Evolutionary conservation across 1,284 basidiomycete genomes (phyloP).

Genomic region (Ustilago vetiveriae): DNA sequence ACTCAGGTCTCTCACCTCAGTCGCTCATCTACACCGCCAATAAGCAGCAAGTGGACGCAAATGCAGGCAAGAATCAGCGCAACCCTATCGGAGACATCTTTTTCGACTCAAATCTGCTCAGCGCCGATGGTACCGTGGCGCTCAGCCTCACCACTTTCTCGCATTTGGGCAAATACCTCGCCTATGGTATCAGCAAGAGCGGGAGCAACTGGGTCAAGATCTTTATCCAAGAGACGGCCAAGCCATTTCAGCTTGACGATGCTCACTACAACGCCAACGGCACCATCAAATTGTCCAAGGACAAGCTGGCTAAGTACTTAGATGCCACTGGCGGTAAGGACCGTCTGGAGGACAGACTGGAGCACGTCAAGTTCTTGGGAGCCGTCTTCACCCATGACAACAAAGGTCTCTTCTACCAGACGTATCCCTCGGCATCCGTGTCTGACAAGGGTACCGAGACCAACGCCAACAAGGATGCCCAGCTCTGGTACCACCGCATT

Average conservation of each 20-base stretch:
- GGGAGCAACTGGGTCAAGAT: slow-evolving; percentile 65
- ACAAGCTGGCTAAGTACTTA: slow-evolving; percentile 33
- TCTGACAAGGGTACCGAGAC: slow-evolving; percentile 64
- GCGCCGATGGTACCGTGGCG: slow-evolving; percentile 61
- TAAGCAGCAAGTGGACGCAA: slow-evolving; percentile 42
- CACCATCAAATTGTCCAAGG: slow-evolving; percentile 39
- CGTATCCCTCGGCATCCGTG: slow-evolving; percentile 53
- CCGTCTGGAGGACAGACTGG: slow-evolving; percentile 55
- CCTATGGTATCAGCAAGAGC: slow-evolving; percentile 62
- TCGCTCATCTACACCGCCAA: slow-evolving; percentile 56
- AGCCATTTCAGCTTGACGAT: slow-evolving; percentile 52
- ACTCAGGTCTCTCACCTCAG: slow-evolving; percentile 63
- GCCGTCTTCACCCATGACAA: slow-evolving; percentile 62
- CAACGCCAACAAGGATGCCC: slow-evolving; percentile 61
- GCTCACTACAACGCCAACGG: slow-evolving; percentile 43
- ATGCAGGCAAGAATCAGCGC: slow-evolving; percentile 34
- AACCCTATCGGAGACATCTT: slow-evolving; percentile 60
- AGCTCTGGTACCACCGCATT: slow-evolving; percentile 63
- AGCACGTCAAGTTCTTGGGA: slow-evolving; percentile 61
- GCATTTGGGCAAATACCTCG: slow-evolving; percentile 59
- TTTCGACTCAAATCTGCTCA: slow-evolving; percentile 63
- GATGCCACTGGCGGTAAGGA: slow-evolving; percentile 53
- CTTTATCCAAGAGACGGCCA: slow-evolving; percentile 56
- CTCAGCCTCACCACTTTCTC: slow-evolving; percentile 59
- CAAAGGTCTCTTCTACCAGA: slow-evolving; percentile 64